Conservation (phyloP, 1,284 basidiomycete genomes). For the Mycosarcoma mackinlayi region DNA sequence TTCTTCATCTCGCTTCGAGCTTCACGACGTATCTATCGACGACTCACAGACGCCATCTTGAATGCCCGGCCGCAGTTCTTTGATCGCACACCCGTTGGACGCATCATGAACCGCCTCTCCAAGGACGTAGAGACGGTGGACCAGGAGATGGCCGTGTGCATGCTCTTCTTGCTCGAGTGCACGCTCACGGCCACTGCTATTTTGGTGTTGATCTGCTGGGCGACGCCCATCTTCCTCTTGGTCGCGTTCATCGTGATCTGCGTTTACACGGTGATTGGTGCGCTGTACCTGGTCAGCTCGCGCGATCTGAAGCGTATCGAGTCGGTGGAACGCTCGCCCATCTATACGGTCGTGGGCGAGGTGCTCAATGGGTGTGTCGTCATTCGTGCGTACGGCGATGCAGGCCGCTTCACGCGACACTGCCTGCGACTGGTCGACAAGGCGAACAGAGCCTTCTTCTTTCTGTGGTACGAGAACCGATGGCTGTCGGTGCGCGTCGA, state of each 20-base stretch:
- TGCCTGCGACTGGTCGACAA: constrained; percentile 70
- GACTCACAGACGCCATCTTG: constrained; percentile 82
- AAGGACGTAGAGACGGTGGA: constrained; percentile 68
- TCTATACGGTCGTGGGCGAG: constrained; percentile 71
- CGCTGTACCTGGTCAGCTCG: constrained; percentile 65
- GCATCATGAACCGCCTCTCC: constrained; percentile 67
- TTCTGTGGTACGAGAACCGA: constrained; percentile 73
- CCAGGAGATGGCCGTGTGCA: constrained; percentile 62
- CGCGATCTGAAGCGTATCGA: constrained; percentile 67
- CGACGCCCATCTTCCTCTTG: constrained; percentile 58
- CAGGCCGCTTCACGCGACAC: constrained; percentile 77
- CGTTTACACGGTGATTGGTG: constrained; percentile 61
- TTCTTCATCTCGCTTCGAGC: constrained; percentile 59
- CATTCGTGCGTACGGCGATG: constrained; percentile 88
- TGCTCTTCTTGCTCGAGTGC: constrained; percentile 56
- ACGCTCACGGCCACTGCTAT: constrained; percentile 55
- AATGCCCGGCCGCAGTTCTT: constrained; percentile 75
- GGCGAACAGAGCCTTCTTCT: constrained; percentile 69
- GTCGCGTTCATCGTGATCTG: constrained; percentile 54
- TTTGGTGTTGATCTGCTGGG: constrained; percentile 63
- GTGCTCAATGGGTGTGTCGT: constrained; percentile 80
- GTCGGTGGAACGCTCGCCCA: constrained; percentile 65
- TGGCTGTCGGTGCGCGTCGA: constrained; percentile 68
- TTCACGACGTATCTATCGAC: constrained; percentile 57
- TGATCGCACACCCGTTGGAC: constrained; percentile 65